Conservation (phyloP, 2,329 filamentous ascomycete species). For the Colletotrichum horii region DNA sequence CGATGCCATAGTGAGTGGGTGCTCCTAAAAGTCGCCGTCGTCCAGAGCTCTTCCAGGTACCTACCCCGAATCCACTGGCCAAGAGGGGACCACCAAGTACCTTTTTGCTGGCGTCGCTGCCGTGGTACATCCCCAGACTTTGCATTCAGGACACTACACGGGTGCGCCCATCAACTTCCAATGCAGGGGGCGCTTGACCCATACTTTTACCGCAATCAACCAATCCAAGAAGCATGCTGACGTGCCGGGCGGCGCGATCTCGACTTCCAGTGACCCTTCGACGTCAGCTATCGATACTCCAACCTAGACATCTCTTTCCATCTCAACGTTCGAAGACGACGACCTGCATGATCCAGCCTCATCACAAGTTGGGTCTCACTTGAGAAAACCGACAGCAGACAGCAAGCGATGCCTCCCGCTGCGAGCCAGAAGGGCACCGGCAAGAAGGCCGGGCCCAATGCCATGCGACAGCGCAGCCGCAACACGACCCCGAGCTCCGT, state of each 20-base stretch:
- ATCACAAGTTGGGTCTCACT: neutral
- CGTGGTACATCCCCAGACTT: constrained; percentile 5
- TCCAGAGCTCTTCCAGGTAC: neutral
- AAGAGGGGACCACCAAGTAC: neutral
- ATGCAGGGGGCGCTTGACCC: constrained; percentile 7
- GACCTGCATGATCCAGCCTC: neutral
- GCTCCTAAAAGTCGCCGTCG: neutral
- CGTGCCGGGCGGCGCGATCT: constrained; percentile 16
- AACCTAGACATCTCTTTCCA: constrained; percentile 7
- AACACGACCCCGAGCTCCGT: constrained; percentile 76
- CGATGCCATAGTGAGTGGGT: neutral
- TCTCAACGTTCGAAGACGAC: constrained; percentile 1
- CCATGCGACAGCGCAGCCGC: constrained; percentile 72
- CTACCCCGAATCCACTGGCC: neutral
- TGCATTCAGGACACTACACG: neutral
- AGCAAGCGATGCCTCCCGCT: constrained; percentile 57
- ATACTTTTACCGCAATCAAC: constrained; percentile 7
- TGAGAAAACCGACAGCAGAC: neutral
- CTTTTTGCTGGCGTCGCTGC: neutral
- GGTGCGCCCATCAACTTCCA: neutral
- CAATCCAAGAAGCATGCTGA: constrained; percentile 17
- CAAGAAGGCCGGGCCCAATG: constrained; percentile 67
- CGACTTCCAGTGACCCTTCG: constrained; percentile 3
- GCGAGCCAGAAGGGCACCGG: constrained; percentile 66
- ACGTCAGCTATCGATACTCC: neutral